Base-by-base conservation (phyloP, 768 basidiomycete genomes). In the Phaffia tasmanica region DNA sequence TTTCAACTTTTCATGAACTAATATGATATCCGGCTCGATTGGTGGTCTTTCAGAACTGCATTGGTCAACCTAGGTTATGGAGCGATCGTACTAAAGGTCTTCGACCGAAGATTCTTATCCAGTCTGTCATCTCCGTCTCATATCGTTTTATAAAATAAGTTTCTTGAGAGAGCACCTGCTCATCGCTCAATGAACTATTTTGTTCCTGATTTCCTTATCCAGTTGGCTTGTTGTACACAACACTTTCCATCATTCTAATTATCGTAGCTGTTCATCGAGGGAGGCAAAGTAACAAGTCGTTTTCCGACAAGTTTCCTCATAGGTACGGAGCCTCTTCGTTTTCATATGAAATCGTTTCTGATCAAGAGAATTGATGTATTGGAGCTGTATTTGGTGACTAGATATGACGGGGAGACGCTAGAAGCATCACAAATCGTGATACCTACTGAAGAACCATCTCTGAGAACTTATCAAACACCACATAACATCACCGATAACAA, bases 71-170 rank as follows among this genome's bases (percentile, higher is more conserved):
- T 92, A 1, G 85, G 87, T 0, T 88, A 86, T 72, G 81, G 86
- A 1, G 75, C 89, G 63, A 81, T 87, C 0, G 82, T 90, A 62
- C 78, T 91, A 14, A 83, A 87, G 56, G 80, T 91, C n/a, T 92
- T 91, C 70, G 86, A 89, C 72, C 72, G 73, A 42, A 78, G 83
- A 25, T 91, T 91, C 75, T 85, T 47, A 21, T 61, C 27, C 29
- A 68, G 27, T 64, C 3, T 46, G 50, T 62, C 57, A 53, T 30
- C 25, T 62, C 59, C n/a, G 65, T 49, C 32, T 50, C 27, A 29
- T 60, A 35, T 56, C 59, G 19, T 53, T 19, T 29, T 30, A 19
- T 50, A 15, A 19, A 8, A 46, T n/a, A 8, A 6, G n/a, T 16
- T 55, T 18, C 60, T 42, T 25, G 16, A 46, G 32, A 1, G 2